Evolutionary conservation across 345 rosid genomes (phyloP).

Genomic region (Carallia brachiata): DNA sequence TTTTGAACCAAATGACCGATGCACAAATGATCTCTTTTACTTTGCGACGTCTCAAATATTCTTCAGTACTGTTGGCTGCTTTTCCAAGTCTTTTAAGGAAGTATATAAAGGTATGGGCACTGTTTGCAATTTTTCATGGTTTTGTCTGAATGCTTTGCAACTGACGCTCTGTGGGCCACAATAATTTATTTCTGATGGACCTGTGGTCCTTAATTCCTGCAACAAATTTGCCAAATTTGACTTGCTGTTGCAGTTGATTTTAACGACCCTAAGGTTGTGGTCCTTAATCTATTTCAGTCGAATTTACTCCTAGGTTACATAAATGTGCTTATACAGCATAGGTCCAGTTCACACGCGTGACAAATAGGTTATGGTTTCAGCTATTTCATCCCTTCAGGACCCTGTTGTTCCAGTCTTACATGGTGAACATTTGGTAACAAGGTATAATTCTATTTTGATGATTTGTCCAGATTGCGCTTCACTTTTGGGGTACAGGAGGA

Average conservation of each 20-base stretch:
- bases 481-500: constrained; percentile 96
- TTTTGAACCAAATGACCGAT: constrained; percentile 96
- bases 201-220: not conserved
- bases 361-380: not conserved
- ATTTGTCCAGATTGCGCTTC: constrained; percentile 64
- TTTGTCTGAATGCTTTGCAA: not conserved
- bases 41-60: constrained; percentile 69
- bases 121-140: constrained; percentile 3
- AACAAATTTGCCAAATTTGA: not conserved
- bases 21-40: constrained; percentile 81
- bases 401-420: not conserved
- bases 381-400: not conserved
- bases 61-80: constrained; percentile 67
- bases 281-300: not conserved
- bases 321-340: not conserved
- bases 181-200: not conserved
- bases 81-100: constrained; percentile 83
- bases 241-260: not conserved
- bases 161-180: not conserved
- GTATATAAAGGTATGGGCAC: constrained; percentile 64
- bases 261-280: not conserved
- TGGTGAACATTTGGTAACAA: not conserved
- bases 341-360: not conserved
- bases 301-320: not conserved
- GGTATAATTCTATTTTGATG: not conserved